These are phyloP conservation scores for Cyclostephanos invisitatus DNA, from an alignment of 108 stramenopile genomes.

Conservation along the genomic window DNA sequence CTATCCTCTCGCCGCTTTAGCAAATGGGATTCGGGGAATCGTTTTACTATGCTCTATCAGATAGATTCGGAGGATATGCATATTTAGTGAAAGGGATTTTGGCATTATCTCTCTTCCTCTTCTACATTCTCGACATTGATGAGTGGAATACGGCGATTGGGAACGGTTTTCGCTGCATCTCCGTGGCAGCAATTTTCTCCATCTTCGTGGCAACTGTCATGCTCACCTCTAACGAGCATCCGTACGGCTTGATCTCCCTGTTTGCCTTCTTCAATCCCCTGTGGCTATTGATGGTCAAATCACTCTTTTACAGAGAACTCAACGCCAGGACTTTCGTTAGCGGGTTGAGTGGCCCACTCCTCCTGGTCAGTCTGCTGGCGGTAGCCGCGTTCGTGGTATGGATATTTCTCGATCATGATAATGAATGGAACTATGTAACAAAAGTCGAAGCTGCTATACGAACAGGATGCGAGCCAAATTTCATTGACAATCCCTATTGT, in stretches of 20 bases:
- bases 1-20: too few species aligned
- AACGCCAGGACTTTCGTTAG: slow-evolving; percentile 43
- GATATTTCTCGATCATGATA: slow-evolving; percentile 25
- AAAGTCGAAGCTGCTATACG: slow-evolving; percentile 39
- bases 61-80: slow-evolving; percentile 34
- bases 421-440: slow-evolving; percentile 53
- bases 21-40: slow-evolving; percentile 53
- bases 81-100: slow-evolving; percentile 4
- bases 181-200: slow-evolving; percentile 12
- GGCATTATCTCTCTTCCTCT: slow-evolving; percentile 30
- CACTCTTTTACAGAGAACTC: slow-evolving; percentile 30
- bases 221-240: slow-evolving; percentile 39
- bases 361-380: slow-evolving; percentile 27
- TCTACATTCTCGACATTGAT: slow-evolving; percentile 58
- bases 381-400: slow-evolving; percentile 44
- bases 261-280: slow-evolving; percentile 50
- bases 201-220: slow-evolving; percentile 26
- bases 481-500: slow-evolving; percentile 43
- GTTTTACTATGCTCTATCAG: slow-evolving; percentile 42
- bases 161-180: slow-evolving; percentile 19
- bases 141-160: slow-evolving; percentile 44
- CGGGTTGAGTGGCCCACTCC: slow-evolving; percentile 54
- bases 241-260: slow-evolving; percentile 56
- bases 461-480: slow-evolving; percentile 51
- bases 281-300: slow-evolving; percentile 53